Base-by-base conservation (phyloP, 257 asterid species). In the Thymus mandschuricus region DNA sequence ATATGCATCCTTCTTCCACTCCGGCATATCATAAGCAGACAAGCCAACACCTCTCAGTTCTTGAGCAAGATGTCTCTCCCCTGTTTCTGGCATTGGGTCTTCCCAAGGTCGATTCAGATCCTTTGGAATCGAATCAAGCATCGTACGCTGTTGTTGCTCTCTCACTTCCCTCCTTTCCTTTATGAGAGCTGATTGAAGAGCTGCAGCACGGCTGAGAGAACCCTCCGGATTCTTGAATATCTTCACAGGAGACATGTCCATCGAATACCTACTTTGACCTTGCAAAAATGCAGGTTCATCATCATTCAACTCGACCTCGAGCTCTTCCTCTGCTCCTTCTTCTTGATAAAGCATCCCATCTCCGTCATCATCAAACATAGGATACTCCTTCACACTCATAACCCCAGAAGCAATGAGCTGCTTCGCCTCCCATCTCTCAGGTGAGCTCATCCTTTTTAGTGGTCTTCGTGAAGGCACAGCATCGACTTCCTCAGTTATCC, bases 61-160 rank as follows among this genome's bases (percentile, higher is more conserved):
- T 83, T 93, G 97, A 49, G 97, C 98, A 59, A 93, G 84, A 82
- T 93, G 97, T 88, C 98, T 87, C 88, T 91, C 98, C 38, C 98
- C 98, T 1, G 96, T 84, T 83, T 93, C 98, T 1, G 98, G 98
- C 97, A 93, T 93, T 64, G 98, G 98, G 75, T 93, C 98, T 86
- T 93, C 98, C 98, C 98, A 93, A 2, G 98, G 98, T 45, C 96
- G 83, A 70, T 93, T 93, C 81, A 93, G 80, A 91, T 93, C 98
- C 86, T 93, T 93, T 6, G 98, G 98, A 73, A 93, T 93, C 51
- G 98, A 93, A 80, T 93, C 98, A 76, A 93, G 79, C 98, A 89
- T 93, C 12, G 94, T 86, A 66, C 98, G 78, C 69, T 93, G 98
- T 63, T 93, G 96, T 59, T 93, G 97, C 49, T 91, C 98, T 71